Base-by-base conservation (phyloP, 2,329 filamentous ascomycete genomes). In the Xylaria sp. region DNA sequence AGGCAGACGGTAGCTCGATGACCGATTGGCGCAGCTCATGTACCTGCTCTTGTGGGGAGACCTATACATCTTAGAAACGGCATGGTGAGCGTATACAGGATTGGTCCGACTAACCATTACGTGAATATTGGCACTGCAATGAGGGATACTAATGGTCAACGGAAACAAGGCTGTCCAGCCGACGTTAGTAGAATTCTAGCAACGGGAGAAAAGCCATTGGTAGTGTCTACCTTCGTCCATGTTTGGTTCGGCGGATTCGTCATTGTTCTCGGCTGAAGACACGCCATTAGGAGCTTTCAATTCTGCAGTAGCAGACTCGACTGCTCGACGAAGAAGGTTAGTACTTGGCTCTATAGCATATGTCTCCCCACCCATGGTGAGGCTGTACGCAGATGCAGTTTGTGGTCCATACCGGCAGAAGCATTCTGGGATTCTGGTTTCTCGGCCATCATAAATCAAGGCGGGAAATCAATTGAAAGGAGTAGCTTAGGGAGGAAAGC, bases 11-110 rank as follows among this genome's bases (percentile, higher is more conserved):
- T 59, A 94, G 88, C 82, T 99, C 96, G 83, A 98, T 94, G 80
- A 99, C 92, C 71, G 94, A 95, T 83, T 98, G 96, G 74, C 96
- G 93, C 76, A 99, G 91, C 85, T 99, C 96, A 82, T 98, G 96
- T 70, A 98, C 91, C 81, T 98, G 95, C 83, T 99, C 97, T 85
- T 97, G 92, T 74, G 91, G 91, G 51, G 94, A 95, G 66, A 97
- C 92, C 92, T 96, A 70, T 65, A 65, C 8, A 66, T 68, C 60
- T 77, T 77, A 75, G 74, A 66, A 72, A 32, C 34, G 34, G 34
- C 34, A 54, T 58, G 66, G 44, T 56, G 32, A 46, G 20, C 8
- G 66, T 6, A 13, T 41, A 64, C 62, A 44, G 15, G 55, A 60
- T 20, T 20, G 25, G 65, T 54, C 57, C 41, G 65, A 84, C 88